Base-by-base conservation (phyloP, 73 alveolate genomes). In the Symbiodinium pilosum region DNA sequence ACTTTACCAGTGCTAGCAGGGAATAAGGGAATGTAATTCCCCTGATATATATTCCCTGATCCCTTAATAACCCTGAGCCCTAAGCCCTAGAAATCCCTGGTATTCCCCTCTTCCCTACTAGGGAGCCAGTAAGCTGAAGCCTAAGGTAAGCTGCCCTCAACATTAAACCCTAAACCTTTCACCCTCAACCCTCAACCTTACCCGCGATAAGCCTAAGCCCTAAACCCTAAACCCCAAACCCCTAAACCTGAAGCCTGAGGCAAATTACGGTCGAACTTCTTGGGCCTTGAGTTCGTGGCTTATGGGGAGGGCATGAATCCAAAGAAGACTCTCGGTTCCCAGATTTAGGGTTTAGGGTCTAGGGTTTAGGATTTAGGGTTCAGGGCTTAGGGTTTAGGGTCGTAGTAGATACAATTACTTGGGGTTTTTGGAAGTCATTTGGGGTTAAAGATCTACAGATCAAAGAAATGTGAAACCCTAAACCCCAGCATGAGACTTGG, bases 201-300 rank as follows among this genome's bases (percentile, higher is more conserved):
- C n/a, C n/a, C n/a, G n/a, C n/a, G n/a, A n/a, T n/a, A 18, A 59
- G 38, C 77, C 39, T 14, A 18, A 14, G 5, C 77, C 77, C 77
- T 18, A 59, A 18, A 59, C 38, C 39, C 77, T 18, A 59, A 59
- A 59, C 77, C 77, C 39, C 77, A 0, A 7, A 20, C 1, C 6
- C 39, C 77, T 24, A 18, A 20, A 7, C 18, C 16, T 36, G 12
- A 0, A 7, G 28, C 0, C 38, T 24, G 77, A 3, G 39, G 77
- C 21, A 99, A 99, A 91, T 97, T 99, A 68, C 98, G 99, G 68
- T 99, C 99, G 30, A 99, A 99, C 98, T 99, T 99, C 99, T 68
- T 99, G 83, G 99, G 99, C 44, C 87, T 99, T 42, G 99, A 99
- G 93, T 99, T 99, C 94, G 95, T 88, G 59, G 97, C 99, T 69